Base-by-base conservation (phyloP, 2,329 filamentous ascomycete species). In the Nigrograna mackinnonii region DNA sequence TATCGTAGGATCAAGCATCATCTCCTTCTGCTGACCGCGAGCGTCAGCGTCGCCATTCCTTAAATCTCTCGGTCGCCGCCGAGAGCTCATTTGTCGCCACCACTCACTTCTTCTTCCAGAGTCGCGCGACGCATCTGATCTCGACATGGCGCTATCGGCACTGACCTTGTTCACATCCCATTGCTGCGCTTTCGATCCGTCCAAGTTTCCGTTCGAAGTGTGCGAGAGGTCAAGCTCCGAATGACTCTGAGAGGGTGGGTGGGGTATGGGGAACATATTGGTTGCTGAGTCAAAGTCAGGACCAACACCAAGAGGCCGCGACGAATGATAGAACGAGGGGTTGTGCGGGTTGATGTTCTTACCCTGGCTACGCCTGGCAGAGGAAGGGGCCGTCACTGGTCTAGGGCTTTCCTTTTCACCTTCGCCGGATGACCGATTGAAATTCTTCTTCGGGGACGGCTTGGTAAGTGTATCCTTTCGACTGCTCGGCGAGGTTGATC, bases 331-430 rank as follows among this genome's bases (percentile, higher is more conserved):
- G 30, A 43, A 46, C 22, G 46, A 40, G 30, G 48, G 28, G 30
- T 44, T 31, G 33, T 49, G 39, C 38, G 51, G 32, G 34, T 38
- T 44, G 26, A 44, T 38, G 9, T 38, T 49, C 65, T 64, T 62
- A 66, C 65, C 55, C 43, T 66, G 62, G 50, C 52, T 64, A 22
- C 50, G 60, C 39, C 61, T 60, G 37, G 56, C 58, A 35, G 60
- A 54, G 14, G 64, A 64, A 26, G 65, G 65, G 39, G 65, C 65
- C 19, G 65, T 68, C 22, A 68, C 55, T 39, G 65, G 65, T 35
- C 65, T 58, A 14, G 37, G 47, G 17, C 55, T 54, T 34, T 52
- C 54, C 21, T 62, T 63, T 30, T 60, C 62, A 9, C 39, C 43
- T 17, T 51, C 39, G 17, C 24, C 28, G 9, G 43, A 12, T 21